phyloP scores from a whole-genome alignment of 441 rosid genomes.

The Cnidoscolus chayamansa region DNA sequence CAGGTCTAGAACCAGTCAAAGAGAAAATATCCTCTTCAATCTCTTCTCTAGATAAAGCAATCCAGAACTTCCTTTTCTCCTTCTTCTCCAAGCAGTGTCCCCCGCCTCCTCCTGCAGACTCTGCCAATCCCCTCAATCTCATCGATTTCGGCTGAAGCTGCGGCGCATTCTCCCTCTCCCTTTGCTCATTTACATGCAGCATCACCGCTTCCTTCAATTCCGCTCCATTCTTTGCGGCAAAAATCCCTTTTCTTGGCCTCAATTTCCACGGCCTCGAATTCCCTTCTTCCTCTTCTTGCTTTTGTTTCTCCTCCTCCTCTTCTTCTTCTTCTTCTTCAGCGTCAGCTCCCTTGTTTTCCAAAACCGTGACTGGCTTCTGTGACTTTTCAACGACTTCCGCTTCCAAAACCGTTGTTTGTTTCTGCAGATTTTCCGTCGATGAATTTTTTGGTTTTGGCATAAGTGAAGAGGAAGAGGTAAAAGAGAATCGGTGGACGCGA shows the following conservation, averaged over 20 bases:
- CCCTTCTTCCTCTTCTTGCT: conserved; percentile 39
- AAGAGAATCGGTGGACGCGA: conserved; percentile 46
- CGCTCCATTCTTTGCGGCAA: conserved; percentile 18
- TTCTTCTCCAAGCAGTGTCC: conserved; percentile 41
- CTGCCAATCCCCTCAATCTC: conserved; percentile 59
- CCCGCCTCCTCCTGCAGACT: conserved; percentile 39
- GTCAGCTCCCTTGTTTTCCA: conserved; percentile 19
- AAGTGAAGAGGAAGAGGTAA: conserved; percentile 34
- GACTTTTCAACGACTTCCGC: conserved; percentile 4
- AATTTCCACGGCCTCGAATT: conserved; percentile 73
- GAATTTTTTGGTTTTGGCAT: conserved; percentile 14
- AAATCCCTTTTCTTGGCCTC: conserved; percentile 59
- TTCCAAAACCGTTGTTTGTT: conserved; percentile 18
- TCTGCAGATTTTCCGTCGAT: conserved; percentile 22
- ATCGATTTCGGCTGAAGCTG: conserved; percentile 46
- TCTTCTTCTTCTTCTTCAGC: conserved; percentile 26
- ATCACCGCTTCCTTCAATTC: conserved; percentile 21
- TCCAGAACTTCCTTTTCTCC: conserved; percentile 68
- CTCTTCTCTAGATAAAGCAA: conserved; percentile 71
- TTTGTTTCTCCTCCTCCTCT: conserved; percentile 28
- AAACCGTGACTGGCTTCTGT: conserved; percentile 19
- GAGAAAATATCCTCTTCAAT: conserved; percentile 83
- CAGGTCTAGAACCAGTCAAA: conserved; percentile 74
- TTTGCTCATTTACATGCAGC: conserved; percentile 20
- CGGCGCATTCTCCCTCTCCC: conserved; percentile 26